Percentiles rank a stretch among this genome's conserved stretches.
Conservation (phyloP, 345 rosid species). For the Aquilaria yunnanensis region DNA sequence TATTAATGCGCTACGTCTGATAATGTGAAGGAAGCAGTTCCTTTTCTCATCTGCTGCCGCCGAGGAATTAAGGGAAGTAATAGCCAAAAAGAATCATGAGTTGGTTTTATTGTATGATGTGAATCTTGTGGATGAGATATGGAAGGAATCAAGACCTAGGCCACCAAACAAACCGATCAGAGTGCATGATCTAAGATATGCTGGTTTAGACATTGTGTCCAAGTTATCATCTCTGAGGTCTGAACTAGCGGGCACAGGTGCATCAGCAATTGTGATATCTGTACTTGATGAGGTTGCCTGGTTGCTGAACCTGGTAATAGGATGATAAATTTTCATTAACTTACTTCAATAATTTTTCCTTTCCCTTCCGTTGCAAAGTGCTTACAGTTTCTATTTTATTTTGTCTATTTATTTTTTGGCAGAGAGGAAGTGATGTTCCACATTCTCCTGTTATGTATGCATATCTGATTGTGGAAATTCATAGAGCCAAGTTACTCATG, state of each 20-base stretch:
- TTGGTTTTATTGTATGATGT: conserved; percentile 66
- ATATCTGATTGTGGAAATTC: conserved; percentile 67
- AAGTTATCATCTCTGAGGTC: conserved; percentile 67
- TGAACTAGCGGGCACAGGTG: conserved; percentile 56
- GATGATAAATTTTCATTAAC: conserved; percentile 3
- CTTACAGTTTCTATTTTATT: conserved; percentile 2
- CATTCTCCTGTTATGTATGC: conserved; percentile 97
- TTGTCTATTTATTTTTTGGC: conserved; percentile 21
- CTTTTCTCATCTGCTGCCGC: conserved; percentile 94
- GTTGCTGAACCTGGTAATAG: conserved; percentile 82
- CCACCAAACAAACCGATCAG: conserved; percentile 73
- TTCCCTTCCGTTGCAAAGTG: background rate
- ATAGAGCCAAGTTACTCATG: conserved; percentile 58
- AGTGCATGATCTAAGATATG: conserved; percentile 80
- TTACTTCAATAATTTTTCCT: background rate
- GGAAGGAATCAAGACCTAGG: conserved; percentile 84
- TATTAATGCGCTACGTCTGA: conserved; percentile 35
- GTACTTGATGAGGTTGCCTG: conserved; percentile 98
- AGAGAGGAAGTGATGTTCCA: conserved; percentile 97
- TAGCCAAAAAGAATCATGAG: conserved; percentile 72
- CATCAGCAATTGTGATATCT: conserved; percentile 80
- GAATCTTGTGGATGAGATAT: conserved; percentile 82
- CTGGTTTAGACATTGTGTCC: conserved; percentile 73
- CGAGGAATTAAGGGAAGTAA: conserved; percentile 80
- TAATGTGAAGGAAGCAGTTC: conserved; percentile 93